phyloP scores from a whole-genome alignment of 2,329 filamentous ascomycete species.

The Pyrenochaeta sp. region DNA sequence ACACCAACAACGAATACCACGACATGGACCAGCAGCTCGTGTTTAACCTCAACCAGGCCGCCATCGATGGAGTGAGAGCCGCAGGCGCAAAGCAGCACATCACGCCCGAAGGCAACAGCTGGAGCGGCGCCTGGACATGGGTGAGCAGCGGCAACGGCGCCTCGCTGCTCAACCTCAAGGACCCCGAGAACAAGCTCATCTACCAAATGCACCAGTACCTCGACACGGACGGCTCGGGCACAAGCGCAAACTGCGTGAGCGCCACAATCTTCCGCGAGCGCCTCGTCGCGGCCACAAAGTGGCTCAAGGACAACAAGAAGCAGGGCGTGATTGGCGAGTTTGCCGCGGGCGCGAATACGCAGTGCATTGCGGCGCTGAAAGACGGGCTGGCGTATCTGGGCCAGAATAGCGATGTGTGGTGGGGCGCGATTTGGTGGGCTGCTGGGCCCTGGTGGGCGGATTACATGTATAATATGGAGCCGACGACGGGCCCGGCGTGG shows the following conservation, averaged over 20 bases:
- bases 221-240: slow-evolving; percentile 63
- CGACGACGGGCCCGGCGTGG: slow-evolving; percentile 55
- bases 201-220: slow-evolving; percentile 71
- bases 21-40: slow-evolving; percentile 55
- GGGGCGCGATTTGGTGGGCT: slow-evolving; percentile 62
- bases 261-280: slow-evolving; percentile 63
- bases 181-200: slow-evolving; percentile 62
- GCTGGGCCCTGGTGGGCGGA: slow-evolving; percentile 61
- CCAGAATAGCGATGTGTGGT: slow-evolving; percentile 62
- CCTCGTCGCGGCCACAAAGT: slow-evolving; percentile 59
- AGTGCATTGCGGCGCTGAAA: slow-evolving; percentile 59
- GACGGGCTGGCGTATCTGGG: slow-evolving; percentile 59
- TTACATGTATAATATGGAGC: slow-evolving; percentile 61
- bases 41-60: slow-evolving; percentile 57
- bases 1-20: slow-evolving; percentile 58
- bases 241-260: slow-evolving; percentile 58
- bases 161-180: slow-evolving; percentile 57
- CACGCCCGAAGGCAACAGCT: slow-evolving; percentile 66
- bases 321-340: slow-evolving; percentile 63
- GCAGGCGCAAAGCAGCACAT: slow-evolving; percentile 62
- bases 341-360: slow-evolving; percentile 59
- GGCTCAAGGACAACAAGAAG: slow-evolving; percentile 63
- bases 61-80: slow-evolving; percentile 55
- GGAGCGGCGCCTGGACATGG: slow-evolving; percentile 58
- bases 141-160: slow-evolving; percentile 55